A percentile compares a stretch with the other conserved stretches of the same genome.
Conservation (phyloP, 805 yeast species). For the Wickerhamiella lipophila region DNA sequence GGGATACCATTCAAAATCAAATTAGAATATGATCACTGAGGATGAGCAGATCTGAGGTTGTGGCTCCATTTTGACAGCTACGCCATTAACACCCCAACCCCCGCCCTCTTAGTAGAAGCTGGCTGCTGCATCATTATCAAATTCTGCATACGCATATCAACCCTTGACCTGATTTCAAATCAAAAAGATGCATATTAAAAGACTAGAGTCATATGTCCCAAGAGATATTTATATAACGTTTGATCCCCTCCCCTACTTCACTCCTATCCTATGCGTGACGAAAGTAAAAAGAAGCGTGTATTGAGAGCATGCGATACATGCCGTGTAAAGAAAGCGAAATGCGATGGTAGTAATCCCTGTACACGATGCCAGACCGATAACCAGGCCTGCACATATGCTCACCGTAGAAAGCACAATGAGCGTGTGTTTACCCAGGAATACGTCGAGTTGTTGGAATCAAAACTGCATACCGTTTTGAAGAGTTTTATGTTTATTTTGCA, state of each 20-base stretch:
- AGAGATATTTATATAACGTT: background rate
- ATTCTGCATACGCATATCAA: slow-evolving; percentile 9
- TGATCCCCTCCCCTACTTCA: background rate
- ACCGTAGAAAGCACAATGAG: slow-evolving; percentile 9
- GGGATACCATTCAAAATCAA: no score
- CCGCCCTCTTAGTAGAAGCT: background rate
- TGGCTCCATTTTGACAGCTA: background rate
- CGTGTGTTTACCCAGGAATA: slow-evolving; percentile 9
- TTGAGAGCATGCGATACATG: slow-evolving; percentile 12
- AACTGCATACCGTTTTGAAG: slow-evolving; percentile 9
- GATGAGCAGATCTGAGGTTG: background rate
- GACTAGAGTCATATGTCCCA: slow-evolving; percentile 6
- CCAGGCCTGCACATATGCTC: slow-evolving; percentile 12
- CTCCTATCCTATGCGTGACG: slow-evolving; percentile 9
- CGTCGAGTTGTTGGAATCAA: slow-evolving; percentile 10
- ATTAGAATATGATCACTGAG: no score
- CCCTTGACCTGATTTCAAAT: slow-evolving; percentile 13
- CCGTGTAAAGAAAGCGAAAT: slow-evolving; percentile 11
- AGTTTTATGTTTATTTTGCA: slow-evolving; percentile 10
- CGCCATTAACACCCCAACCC: background rate
- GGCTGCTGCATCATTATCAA: slow-evolving; percentile 1
- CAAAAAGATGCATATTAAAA: slow-evolving; percentile 6
- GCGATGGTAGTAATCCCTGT: slow-evolving; percentile 13
- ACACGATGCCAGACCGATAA: slow-evolving; percentile 8
- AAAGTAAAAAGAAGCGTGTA: slow-evolving; percentile 11